Evolutionary conservation across 805 yeast genomes (phyloP).

Genomic region (Candida qinlingensis): DNA sequence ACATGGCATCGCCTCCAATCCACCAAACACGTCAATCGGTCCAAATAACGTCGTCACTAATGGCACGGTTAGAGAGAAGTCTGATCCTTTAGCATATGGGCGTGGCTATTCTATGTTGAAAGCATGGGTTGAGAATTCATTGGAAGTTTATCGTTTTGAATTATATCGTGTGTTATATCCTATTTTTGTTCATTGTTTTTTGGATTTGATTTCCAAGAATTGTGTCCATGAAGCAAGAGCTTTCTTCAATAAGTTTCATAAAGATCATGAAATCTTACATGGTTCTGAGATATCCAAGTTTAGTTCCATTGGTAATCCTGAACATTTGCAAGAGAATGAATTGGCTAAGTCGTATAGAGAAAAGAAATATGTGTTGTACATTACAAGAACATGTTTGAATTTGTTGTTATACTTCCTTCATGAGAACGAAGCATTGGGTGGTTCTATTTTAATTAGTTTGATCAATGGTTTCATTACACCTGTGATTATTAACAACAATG

Average conservation of each 20-base stretch:
- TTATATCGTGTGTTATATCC: slow-evolving; percentile 82
- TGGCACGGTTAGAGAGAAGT: slow-evolving; percentile 13
- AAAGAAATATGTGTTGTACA: slow-evolving; percentile 67
- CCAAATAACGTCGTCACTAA: neutral
- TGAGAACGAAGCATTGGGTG: slow-evolving; percentile 90
- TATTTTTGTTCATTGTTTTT: slow-evolving; percentile 81
- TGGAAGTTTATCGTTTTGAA: slow-evolving; percentile 89
- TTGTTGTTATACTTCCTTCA: slow-evolving; percentile 79
- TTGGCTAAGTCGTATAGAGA: slow-evolving; percentile 70
- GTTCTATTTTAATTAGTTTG: slow-evolving; percentile 76
- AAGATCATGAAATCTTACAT: slow-evolving; percentile 72
- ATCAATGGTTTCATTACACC: slow-evolving; percentile 77
- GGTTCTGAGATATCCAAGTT: slow-evolving; percentile 69
- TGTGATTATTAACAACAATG: slow-evolving; percentile 25
- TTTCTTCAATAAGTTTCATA: slow-evolving; percentile 69
- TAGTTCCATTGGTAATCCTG: slow-evolving; percentile 69
- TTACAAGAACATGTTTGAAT: slow-evolving; percentile 82
- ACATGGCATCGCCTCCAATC: neutral
- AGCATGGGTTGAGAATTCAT: slow-evolving; percentile 85
- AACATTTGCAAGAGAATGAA: slow-evolving; percentile 78
- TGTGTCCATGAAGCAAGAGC: slow-evolving; percentile 56
- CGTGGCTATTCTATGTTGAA: slow-evolving; percentile 76
- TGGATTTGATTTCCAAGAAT: slow-evolving; percentile 69
- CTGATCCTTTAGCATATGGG: slow-evolving; percentile 59
- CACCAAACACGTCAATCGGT: no score